Base-by-base conservation (phyloP, 1,284 basidiomycete genomes). In the Megacollybia platyphylla region DNA sequence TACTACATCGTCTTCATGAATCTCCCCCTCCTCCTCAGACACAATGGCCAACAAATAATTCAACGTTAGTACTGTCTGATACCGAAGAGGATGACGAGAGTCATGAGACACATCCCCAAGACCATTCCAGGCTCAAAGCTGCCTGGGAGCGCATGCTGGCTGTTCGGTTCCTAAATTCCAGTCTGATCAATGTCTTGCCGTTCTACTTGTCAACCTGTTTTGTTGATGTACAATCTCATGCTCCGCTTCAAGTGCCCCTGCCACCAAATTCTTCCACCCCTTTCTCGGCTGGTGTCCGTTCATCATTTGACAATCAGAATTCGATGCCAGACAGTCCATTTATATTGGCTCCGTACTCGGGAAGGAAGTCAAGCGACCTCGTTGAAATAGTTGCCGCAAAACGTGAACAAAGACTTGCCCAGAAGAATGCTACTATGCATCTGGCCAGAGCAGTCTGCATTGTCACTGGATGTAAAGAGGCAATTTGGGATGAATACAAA, bases 61-160 rank as follows among this genome's bases (percentile, higher is more conserved):
- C 31, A 34, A 34, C 31, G 15, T 15, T 34, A 11, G 10, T 15
- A 29, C 45, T 26, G 24, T 32, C 27, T 5, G 20, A 24, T 7
- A 24, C 35, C 28, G 34, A 38, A 24, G 39, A 29, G 18, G 43
- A 34, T 34, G 20, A 17, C 13, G 26, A 18, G 36, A 39, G 40
- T 13, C 44, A 42, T 11, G 31, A 46, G 26, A 43, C 49, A 18
- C 62, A 77, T 51, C 72, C 73, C 17, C 70, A 73, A 46, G 78
- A 86, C 52, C 83, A 86, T 51, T 63, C 70, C 10, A 67, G 66
- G 46, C 63, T 86, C 28, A 68, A 70, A 52, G 59, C 63, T 4
- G 72, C 80, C 4, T 86, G 83, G 79, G 71, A 77, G 40, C 67
- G 70, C 35, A 81, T 86, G 79, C 67, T 86, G 27, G 59, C 67